These are phyloP conservation scores for Candida oleophila DNA, from an alignment of 805 yeast genomes.

Conservation along the genomic window DNA sequence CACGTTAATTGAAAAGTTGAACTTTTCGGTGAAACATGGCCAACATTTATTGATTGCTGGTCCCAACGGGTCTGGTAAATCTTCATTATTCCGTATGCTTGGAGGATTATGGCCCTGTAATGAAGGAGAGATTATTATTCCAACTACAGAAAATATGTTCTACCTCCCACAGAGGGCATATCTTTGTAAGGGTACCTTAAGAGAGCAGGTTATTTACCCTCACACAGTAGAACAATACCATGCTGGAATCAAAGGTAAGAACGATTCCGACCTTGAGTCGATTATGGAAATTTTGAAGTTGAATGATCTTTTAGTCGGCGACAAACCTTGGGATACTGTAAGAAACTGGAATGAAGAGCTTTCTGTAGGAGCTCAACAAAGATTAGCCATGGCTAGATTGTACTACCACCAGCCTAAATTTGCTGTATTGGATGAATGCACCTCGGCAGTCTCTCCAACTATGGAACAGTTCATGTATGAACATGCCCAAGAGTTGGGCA, in stretches of 20 bases:
- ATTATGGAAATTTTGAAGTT: slow-evolving; percentile 59
- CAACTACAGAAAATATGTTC: slow-evolving; percentile 66
- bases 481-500: slow-evolving; percentile 75
- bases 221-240: slow-evolving; percentile 61
- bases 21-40: slow-evolving; percentile 75
- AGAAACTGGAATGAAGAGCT: slow-evolving; percentile 88
- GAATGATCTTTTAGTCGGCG: slow-evolving; percentile 48
- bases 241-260: slow-evolving; percentile 25
- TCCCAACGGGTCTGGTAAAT: slow-evolving; percentile 95
- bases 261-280: slow-evolving; percentile 50
- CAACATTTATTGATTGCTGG: slow-evolving; percentile 88
- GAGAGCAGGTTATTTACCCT: slow-evolving; percentile 90
- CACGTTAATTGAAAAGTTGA: slow-evolving; percentile 60
- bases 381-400: slow-evolving; percentile 89
- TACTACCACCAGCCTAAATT: slow-evolving; percentile 89
- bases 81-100: slow-evolving; percentile 83
- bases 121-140: slow-evolving; percentile 57
- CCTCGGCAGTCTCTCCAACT: slow-evolving; percentile 88
- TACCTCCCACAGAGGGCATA: slow-evolving; percentile 93
- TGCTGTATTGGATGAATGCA: slow-evolving; percentile 94
- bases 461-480: slow-evolving; percentile 88
- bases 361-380: slow-evolving; percentile 88
- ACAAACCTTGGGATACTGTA: slow-evolving; percentile 57
- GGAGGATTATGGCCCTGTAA: slow-evolving; percentile 93
- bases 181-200: slow-evolving; percentile 72